Evolutionary conservation across 352 stramenopile genomes (phyloP).

Genomic region (Phytopythium sindhum): DNA sequence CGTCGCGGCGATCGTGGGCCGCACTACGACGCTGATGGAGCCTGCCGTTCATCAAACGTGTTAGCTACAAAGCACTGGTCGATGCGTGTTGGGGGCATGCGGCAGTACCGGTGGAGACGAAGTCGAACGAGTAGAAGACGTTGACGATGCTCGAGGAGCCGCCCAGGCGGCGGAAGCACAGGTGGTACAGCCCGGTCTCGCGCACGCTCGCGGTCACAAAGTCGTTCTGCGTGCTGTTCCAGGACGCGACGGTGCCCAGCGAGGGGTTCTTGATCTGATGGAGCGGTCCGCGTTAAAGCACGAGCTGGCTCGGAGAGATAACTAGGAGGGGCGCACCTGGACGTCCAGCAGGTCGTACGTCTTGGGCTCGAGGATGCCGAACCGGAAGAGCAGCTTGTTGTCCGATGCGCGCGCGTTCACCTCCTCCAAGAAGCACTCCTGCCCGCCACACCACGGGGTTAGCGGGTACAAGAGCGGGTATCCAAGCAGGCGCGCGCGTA

Average conservation of each 20-base stretch:
- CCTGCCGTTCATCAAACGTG: background rate
- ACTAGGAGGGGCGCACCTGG: background rate
- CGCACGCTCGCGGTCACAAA: conserved; percentile 50
- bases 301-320: background rate
- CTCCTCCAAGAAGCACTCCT: conserved; percentile 64
- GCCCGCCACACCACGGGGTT: background rate
- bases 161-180: conserved; percentile 72
- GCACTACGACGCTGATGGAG: conserved; percentile 48
- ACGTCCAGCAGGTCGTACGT: conserved; percentile 53
- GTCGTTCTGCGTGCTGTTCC: conserved; percentile 62
- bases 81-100: background rate
- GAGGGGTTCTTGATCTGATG: conserved; percentile 53
- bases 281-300: background rate
- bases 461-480: background rate
- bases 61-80: background rate
- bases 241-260: conserved; percentile 39
- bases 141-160: conserved; percentile 49
- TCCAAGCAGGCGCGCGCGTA: too few species aligned
- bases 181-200: conserved; percentile 72
- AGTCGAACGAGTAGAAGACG: conserved; percentile 83
- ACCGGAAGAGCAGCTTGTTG: conserved; percentile 64
- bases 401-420: conserved; percentile 48
- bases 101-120: conserved; percentile 56
- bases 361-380: conserved; percentile 52
- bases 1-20: conserved; percentile 62